phyloP scores from a whole-genome alignment of 1,284 basidiomycete genomes.

The Ustilago hordei region DNA sequence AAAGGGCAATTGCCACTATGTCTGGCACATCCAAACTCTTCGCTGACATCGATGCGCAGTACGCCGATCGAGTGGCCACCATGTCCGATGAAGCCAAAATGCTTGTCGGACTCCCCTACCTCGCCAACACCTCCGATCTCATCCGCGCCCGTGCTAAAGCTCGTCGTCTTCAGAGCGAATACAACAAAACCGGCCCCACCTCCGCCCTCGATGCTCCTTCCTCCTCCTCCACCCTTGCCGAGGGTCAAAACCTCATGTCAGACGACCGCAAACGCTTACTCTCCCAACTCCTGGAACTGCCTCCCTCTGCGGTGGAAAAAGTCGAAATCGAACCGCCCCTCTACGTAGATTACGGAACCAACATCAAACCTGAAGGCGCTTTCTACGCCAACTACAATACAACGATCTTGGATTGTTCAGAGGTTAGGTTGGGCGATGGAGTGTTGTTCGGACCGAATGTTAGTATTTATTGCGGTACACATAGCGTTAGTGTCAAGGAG shows the following conservation, averaged over 20 bases:
- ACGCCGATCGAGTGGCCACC: constrained; percentile 13
- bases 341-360: constrained; percentile 58
- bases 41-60: constrained; percentile 28
- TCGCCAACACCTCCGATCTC: constrained; percentile 42
- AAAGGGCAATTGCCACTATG: constrained; percentile 16
- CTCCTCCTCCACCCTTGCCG: constrained; percentile 3
- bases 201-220: constrained; percentile 25
- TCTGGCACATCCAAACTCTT: constrained; percentile 48
- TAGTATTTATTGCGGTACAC: constrained; percentile 60
- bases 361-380: constrained; percentile 59
- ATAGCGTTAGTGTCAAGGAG: constrained; percentile 51
- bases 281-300: constrained; percentile 28
- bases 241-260: constrained; percentile 38
- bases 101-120: constrained; percentile 48
- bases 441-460: constrained; percentile 61
- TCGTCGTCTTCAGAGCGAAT: constrained; percentile 37
- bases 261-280: constrained; percentile 38
- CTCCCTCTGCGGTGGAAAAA: constrained; percentile 5
- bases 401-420: constrained; percentile 58
- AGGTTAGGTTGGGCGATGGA: constrained; percentile 54
- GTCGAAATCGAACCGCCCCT: constrained; percentile 50
- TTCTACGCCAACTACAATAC: constrained; percentile 63
- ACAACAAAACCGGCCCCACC: constrained; percentile 46
- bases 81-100: constrained; percentile 47
- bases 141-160: constrained; percentile 41